A percentile compares a stretch with the other conserved stretches of the same genome.
These are phyloP conservation scores for Azolla pinnata DNA, from an alignment of 75 land plant species.

Conservation along the genomic window DNA sequence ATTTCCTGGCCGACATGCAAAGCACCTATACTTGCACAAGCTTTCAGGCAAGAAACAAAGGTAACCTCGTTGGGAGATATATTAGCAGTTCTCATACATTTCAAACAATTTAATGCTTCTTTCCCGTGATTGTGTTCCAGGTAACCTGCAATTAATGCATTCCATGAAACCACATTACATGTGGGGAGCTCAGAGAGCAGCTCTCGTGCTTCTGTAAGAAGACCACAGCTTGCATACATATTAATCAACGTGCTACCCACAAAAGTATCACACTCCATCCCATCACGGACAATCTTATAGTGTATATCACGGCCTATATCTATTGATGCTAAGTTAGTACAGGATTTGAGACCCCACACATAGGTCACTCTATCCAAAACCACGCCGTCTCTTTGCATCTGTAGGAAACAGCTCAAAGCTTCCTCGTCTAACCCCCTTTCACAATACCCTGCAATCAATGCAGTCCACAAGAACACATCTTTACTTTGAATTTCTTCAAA, in stretches of 20 bases:
- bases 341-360: slow-evolving; percentile 14
- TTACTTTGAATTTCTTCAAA: slow-evolving; percentile 24
- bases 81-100: too few relatives aligned
- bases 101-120: too few relatives aligned
- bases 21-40: too few relatives aligned
- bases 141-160: background rate
- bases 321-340: slow-evolving; percentile 13
- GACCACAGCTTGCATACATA: slow-evolving; percentile 14
- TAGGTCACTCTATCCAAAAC: slow-evolving; percentile 10
- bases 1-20: too few relatives aligned
- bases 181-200: slow-evolving; percentile 3
- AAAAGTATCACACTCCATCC: slow-evolving; percentile 1
- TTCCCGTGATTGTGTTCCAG: background rate
- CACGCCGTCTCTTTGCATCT: slow-evolving; percentile 20
- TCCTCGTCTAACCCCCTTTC: slow-evolving; percentile 22
- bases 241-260: slow-evolving; percentile 6
- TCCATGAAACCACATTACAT: slow-evolving; percentile 12
- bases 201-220: background rate
- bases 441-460: slow-evolving; percentile 36
- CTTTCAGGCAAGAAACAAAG: too few relatives aligned
- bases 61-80: too few relatives aligned
- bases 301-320: slow-evolving; percentile 11
- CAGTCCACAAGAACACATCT: slow-evolving; percentile 34
- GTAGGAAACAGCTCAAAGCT: slow-evolving; percentile 23
- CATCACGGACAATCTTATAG: background rate